A percentile compares a stretch with the other conserved stretches of the same genome.
Evolutionary conservation across 1,284 basidiomycete species (phyloP).

Genomic region (Malassezia caprae): DNA sequence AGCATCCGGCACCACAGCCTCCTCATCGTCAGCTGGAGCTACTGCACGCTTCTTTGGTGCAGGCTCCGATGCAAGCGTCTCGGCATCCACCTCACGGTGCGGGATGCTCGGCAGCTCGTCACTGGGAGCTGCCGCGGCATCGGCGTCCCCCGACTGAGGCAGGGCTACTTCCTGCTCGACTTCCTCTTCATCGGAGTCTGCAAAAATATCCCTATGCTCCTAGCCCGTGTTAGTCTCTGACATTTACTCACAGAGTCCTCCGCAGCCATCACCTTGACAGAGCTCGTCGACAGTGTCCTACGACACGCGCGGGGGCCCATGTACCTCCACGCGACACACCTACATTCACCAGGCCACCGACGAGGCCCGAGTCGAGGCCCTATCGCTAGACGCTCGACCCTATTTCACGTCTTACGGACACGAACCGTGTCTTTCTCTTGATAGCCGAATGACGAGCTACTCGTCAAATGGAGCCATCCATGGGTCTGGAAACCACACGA

Average conservation of each 20-base stretch:
- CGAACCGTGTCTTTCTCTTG: background rate
- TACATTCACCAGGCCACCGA: background rate
- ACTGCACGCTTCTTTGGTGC: constrained; percentile 8
- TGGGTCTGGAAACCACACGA: background rate
- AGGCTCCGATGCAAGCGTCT: background rate
- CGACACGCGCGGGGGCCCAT: background rate
- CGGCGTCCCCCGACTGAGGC: background rate
- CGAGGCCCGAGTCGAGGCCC: background rate
- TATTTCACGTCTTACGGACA: background rate
- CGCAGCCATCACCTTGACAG: background rate
- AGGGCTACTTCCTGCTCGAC: background rate
- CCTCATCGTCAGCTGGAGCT: constrained; percentile 1
- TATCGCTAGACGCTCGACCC: background rate
- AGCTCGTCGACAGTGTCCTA: background rate
- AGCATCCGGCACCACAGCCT: background rate
- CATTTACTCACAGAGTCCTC: background rate
- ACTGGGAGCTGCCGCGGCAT: background rate
- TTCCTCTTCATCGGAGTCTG: constrained; percentile 15
- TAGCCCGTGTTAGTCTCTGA: background rate
- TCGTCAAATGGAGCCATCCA: constrained; percentile 9
- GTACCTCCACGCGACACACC: background rate
- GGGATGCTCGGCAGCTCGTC: constrained; percentile 9
- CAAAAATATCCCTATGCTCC: constrained; percentile 19
- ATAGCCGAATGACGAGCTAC: constrained; percentile 7
- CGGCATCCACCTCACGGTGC: constrained; percentile 7